A percentile compares a stretch with the other conserved stretches of the same genome.
Evolutionary conservation across 805 yeast species (phyloP).

Genomic region (Metschnikowia noctiluminum): DNA sequence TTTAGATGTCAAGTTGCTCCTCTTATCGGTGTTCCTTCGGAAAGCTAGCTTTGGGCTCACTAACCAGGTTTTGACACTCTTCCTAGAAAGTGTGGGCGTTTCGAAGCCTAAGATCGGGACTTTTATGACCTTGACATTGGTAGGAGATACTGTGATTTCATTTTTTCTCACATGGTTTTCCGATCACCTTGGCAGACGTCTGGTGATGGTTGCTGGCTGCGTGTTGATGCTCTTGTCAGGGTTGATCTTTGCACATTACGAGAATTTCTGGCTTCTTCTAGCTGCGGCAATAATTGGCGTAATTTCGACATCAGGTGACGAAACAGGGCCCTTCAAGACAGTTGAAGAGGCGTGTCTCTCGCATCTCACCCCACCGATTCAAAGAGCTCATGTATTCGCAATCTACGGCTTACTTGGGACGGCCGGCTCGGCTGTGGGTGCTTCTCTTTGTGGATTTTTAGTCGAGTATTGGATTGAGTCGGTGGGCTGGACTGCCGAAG

Average conservation of each 20-base stretch:
- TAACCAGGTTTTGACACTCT: constrained; percentile 72
- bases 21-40: constrained; percentile 67
- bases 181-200: constrained; percentile 63
- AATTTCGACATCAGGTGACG: constrained; percentile 85
- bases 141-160: constrained; percentile 76
- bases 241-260: constrained; percentile 52
- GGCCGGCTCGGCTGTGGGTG: constrained; percentile 72
- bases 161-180: constrained; percentile 75
- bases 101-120: constrained; percentile 61
- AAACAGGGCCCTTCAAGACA: constrained; percentile 86
- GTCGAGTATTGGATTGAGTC: constrained; percentile 43
- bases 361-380: constrained; percentile 62
- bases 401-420: constrained; percentile 68
- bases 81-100: constrained; percentile 52
- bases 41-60: constrained; percentile 75
- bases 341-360: constrained; percentile 83
- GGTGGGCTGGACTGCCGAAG: constrained; percentile 30
- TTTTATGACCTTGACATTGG: constrained; percentile 76
- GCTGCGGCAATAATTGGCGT: constrained; percentile 80
- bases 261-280: constrained; percentile 53
- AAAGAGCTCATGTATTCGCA: constrained; percentile 72
- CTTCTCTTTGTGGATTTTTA: constrained; percentile 57
- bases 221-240: constrained; percentile 70
- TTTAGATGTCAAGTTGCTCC: constrained; percentile 57
- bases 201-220: constrained; percentile 61